Conservation (phyloP, 352 stramenopile genomes). For the Pythium myriotylum region DNA sequence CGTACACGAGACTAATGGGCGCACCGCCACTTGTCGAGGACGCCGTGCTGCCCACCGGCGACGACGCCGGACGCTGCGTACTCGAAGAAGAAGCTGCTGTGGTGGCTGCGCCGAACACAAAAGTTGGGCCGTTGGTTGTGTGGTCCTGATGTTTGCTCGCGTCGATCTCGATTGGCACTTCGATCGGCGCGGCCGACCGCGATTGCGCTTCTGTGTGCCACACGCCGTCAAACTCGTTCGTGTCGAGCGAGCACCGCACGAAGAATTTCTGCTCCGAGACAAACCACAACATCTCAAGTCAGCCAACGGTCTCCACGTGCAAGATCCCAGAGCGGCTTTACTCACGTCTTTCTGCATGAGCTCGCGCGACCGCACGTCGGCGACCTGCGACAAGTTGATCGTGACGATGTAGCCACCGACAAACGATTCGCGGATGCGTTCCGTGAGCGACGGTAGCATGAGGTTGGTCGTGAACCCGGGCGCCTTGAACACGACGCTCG, state of each 20-base stretch:
- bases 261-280: constrained; percentile 59
- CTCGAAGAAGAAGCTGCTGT: too few species aligned
- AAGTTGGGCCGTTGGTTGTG: constrained; percentile 18
- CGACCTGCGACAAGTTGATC: constrained; percentile 63
- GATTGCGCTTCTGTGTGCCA: constrained; percentile 87
- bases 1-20: constrained; percentile 46
- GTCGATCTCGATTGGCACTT: constrained; percentile 26
- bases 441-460: constrained; percentile 73
- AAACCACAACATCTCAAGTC: constrained; percentile 3
- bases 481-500: constrained; percentile 82
- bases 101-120: constrained; percentile 19
- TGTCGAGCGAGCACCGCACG: constrained; percentile 82
- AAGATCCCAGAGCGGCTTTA: neutral
- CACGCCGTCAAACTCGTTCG: constrained; percentile 81
- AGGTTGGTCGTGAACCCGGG: constrained; percentile 81
- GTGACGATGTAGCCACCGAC: constrained; percentile 81
- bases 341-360: constrained; percentile 54
- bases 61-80: constrained; percentile 9
- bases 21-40: neutral
- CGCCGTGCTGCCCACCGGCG: constrained; percentile 8
- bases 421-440: constrained; percentile 84
- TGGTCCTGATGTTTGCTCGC: constrained; percentile 3
- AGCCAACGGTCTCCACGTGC: neutral
- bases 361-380: constrained; percentile 63
- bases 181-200: constrained; percentile 42